Evolutionary conservation across 108 stramenopile species (phyloP).

Genomic region (Nannochloropsis granulata): DNA sequence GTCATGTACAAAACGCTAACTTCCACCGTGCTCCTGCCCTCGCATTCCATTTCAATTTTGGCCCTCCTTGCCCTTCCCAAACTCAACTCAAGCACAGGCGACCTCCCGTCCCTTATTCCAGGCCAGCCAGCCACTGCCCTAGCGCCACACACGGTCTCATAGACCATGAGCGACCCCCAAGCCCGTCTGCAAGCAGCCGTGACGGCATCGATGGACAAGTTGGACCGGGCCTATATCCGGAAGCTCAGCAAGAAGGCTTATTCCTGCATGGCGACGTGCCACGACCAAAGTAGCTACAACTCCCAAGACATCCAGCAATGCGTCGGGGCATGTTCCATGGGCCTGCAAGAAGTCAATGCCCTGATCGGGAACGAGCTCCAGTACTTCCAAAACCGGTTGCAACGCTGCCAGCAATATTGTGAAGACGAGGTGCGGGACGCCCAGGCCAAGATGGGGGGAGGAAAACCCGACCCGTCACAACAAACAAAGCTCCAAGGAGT

Average conservation of each 20-base stretch:
- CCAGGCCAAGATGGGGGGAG: not conserved
- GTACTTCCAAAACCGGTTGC: not conserved
- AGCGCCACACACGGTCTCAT: too few species aligned
- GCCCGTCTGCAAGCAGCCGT: not conserved
- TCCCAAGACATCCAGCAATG: not conserved
- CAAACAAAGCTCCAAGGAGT: not conserved
- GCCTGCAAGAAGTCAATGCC: not conserved
- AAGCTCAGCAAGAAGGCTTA: not conserved
- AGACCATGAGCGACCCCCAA: not conserved
- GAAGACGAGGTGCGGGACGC: not conserved
- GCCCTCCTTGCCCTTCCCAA: too few species aligned
- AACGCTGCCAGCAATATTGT: not conserved
- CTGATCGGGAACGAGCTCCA: not conserved
- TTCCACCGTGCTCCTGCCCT: too few species aligned
- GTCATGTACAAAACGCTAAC: too few species aligned
- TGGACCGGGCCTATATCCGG: not conserved
- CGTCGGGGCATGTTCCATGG: not conserved
- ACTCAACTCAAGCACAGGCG: too few species aligned
- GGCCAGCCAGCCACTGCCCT: too few species aligned
- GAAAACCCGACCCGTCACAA: not conserved
- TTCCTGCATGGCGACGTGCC: not conserved
- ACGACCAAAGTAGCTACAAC: not conserved
- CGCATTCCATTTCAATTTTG: too few species aligned
- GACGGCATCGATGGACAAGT: not conserved
- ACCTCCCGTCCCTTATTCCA: too few species aligned